Percentiles rank a stretch among this genome's conserved stretches.
These are phyloP conservation scores for Aspergillus heteromorphus DNA, from an alignment of 495 filamentous ascomycete species.

Conservation along the genomic window DNA sequence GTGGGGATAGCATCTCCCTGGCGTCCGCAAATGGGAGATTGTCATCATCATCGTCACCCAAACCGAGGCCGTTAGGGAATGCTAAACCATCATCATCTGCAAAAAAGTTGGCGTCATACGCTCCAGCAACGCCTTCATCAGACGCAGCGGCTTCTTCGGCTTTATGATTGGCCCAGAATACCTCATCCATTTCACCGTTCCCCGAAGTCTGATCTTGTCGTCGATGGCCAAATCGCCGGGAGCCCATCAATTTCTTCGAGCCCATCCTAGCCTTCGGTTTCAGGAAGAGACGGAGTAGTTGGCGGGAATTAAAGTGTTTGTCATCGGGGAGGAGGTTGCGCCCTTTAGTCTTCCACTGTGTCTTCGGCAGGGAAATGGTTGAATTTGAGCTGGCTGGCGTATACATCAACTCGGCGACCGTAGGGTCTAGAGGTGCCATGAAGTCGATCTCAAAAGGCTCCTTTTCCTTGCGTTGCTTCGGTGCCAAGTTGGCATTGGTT, in stretches of 20 bases:
- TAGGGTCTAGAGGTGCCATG: slow-evolving; percentile 58
- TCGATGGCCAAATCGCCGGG: slow-evolving; percentile 33
- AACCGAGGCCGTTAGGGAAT: slow-evolving; percentile 57
- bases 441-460: slow-evolving; percentile 97
- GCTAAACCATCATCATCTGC: slow-evolving; percentile 89
- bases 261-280: slow-evolving; percentile 84
- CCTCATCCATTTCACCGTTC: slow-evolving; percentile 76
- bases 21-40: slow-evolving; percentile 87
- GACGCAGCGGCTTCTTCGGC: slow-evolving; percentile 48
- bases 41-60: slow-evolving; percentile 66
- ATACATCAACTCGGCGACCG: slow-evolving; percentile 74
- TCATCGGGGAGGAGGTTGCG: slow-evolving; percentile 93
- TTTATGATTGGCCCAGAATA: slow-evolving; percentile 83
- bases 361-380: slow-evolving; percentile 78
- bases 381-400: slow-evolving; percentile 76
- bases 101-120: slow-evolving; percentile 98
- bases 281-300: slow-evolving; percentile 83
- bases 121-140: slow-evolving; percentile 51
- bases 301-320: slow-evolving; percentile 94
- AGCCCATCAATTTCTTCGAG: slow-evolving; percentile 44
- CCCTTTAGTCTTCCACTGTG: slow-evolving; percentile 90
- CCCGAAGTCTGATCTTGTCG: slow-evolving; percentile 51
- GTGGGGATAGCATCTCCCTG: slow-evolving; percentile 79
- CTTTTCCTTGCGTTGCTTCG: slow-evolving; percentile 76
- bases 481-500: slow-evolving; percentile 48